These are phyloP conservation scores for Dissophora ornata DNA, from an alignment of 192 early-diverging fungal genomes.

Conservation along the genomic window DNA sequence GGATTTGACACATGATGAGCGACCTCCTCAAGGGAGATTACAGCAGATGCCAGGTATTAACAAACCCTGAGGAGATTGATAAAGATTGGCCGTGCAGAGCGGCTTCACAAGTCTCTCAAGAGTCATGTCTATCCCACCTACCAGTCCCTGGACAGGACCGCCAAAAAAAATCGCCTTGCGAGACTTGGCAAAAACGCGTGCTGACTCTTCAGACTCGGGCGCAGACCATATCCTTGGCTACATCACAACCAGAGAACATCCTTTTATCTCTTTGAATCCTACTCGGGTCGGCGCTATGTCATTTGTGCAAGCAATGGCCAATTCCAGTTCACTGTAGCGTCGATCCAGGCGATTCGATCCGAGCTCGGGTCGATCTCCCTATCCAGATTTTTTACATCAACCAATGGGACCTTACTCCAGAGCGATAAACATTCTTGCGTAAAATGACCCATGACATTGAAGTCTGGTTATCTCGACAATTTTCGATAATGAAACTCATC, in stretches of 20 bases:
- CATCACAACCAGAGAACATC: conserved; percentile 1
- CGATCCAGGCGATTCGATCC: conserved; percentile 54
- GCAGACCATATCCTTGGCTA: conserved; percentile 9
- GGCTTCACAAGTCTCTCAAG: conserved; percentile 23
- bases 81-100: conserved; percentile 5
- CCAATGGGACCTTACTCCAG: conserved; percentile 49
- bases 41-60: background rate
- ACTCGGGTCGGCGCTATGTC: conserved; percentile 30
- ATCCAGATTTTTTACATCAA: conserved; percentile 69
- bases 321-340: conserved; percentile 52
- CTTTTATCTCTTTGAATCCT: conserved; percentile 10
- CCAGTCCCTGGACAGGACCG: conserved; percentile 7
- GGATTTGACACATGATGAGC: conserved; percentile 23
- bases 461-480: conserved; percentile 49
- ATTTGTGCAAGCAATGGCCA: conserved; percentile 61
- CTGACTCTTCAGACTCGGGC: conserved; percentile 19
- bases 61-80: background rate
- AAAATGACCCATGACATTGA: conserved; percentile 41
- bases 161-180: background rate
- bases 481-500: conserved; percentile 56
- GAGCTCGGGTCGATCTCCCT: conserved; percentile 62
- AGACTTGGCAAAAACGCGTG: conserved; percentile 1
- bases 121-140: conserved; percentile 8
- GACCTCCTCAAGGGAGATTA: conserved; percentile 18
- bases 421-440: conserved; percentile 37